These are phyloP conservation scores for Nannizzia gypsea DNA, from an alignment of 2,329 filamentous ascomycete species.

Conservation along the genomic window DNA sequence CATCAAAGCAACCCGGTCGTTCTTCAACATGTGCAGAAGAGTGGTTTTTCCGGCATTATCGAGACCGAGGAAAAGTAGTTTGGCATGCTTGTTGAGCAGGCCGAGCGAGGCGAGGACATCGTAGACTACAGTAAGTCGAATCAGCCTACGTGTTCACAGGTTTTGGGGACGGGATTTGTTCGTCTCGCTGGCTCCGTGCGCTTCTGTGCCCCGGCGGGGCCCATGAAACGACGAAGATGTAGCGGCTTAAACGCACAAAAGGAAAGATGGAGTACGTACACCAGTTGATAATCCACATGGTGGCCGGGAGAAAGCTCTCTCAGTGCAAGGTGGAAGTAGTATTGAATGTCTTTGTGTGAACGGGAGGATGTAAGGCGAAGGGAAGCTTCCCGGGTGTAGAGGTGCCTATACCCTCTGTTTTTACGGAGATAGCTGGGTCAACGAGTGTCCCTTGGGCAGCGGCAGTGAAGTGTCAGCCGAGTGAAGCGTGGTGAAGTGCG, in stretches of 20 bases:
- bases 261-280: conserved; percentile 47
- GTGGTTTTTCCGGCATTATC: conserved; percentile 95
- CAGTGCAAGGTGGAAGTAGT: not conserved
- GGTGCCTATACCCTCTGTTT: not conserved
- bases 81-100: conserved; percentile 89
- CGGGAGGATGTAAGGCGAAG: not conserved
- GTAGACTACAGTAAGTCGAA: conserved; percentile 52
- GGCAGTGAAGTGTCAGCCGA: not conserved
- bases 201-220: not conserved
- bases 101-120: conserved; percentile 79
- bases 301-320: conserved; percentile 19
- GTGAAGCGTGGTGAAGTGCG: not conserved
- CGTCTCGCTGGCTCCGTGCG: not conserved
- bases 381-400: not conserved
- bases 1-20: conserved; percentile 82
- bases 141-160: conserved; percentile 5
- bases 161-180: no score
- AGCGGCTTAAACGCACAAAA: not conserved
- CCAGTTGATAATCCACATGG: conserved; percentile 94
- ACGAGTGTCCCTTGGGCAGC: not conserved
- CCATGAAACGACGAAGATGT: not conserved
- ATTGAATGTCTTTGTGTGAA: not conserved
- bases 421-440: not conserved
- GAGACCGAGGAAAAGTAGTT: conserved; percentile 83
- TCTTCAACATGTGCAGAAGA: conserved; percentile 92